Evolutionary conservation across 2,329 filamentous ascomycete genomes (phyloP).

Genomic region (Cordyceps farinosa): DNA sequence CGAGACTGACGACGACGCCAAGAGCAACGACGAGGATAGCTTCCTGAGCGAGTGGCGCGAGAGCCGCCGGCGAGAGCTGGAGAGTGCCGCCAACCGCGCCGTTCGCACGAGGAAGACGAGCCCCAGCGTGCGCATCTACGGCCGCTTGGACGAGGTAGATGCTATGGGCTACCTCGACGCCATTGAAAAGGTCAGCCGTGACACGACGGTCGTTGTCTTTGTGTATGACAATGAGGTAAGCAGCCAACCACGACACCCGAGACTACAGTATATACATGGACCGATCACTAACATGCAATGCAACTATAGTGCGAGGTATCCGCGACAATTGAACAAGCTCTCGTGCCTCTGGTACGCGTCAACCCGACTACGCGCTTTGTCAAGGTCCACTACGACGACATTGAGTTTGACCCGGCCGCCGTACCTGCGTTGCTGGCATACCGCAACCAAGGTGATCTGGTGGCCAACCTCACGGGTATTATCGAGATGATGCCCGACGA

Average conservation of each 20-base stretch:
- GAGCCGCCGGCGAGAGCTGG: constrained; percentile 72
- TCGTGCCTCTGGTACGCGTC: constrained; percentile 68
- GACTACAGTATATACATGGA: neutral
- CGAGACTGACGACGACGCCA: constrained; percentile 44
- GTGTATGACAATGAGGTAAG: constrained; percentile 85
- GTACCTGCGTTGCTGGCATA: constrained; percentile 89
- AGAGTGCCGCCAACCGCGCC: constrained; percentile 53
- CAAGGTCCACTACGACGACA: constrained; percentile 85
- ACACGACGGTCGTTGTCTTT: constrained; percentile 86
- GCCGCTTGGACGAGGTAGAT: constrained; percentile 78
- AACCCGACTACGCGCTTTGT: constrained; percentile 77
- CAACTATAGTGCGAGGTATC: constrained; percentile 70
- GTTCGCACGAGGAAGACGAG: constrained; percentile 66
- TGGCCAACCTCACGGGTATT: constrained; percentile 84
- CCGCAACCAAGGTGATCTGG: constrained; percentile 79
- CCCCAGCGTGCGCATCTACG: constrained; percentile 74
- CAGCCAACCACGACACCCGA: neutral
- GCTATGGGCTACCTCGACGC: constrained; percentile 92
- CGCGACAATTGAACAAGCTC: constrained; percentile 70
- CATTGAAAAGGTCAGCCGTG: constrained; percentile 79
- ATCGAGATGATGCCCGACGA: constrained; percentile 79
- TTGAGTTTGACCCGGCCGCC: constrained; percentile 86
- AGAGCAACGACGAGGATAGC: constrained; percentile 64
- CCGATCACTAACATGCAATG: neutral
- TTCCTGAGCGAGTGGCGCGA: constrained; percentile 87